phyloP scores from a whole-genome alignment of 768 basidiomycete genomes.

The Fibroporia radiculosa region DNA sequence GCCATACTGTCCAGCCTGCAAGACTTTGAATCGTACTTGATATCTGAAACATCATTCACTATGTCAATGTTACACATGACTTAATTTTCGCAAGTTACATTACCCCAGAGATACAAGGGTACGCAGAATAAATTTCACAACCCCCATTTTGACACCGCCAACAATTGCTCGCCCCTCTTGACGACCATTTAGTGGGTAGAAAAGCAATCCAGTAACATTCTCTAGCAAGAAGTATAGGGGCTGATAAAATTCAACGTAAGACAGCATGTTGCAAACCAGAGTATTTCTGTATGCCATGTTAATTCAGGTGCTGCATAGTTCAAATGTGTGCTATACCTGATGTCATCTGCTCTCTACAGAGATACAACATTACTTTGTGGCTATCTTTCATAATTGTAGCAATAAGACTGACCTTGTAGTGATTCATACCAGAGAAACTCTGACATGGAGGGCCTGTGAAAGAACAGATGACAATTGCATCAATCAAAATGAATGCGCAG shows the following conservation, averaged over 20 bases:
- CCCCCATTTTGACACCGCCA: slow-evolving; percentile 40
- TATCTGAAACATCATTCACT: slow-evolving; percentile 46
- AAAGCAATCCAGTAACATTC: slow-evolving; percentile 60
- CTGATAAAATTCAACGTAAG: slow-evolving; percentile 56
- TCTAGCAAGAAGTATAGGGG: slow-evolving; percentile 63
- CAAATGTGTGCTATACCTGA: slow-evolving; percentile 32
- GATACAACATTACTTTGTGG: too few species aligned
- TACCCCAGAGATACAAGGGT: slow-evolving; percentile 59
- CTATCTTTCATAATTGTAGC: too few species aligned
- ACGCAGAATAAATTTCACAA: slow-evolving; percentile 60
- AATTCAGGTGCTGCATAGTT: too few species aligned
- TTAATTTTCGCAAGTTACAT: too few species aligned
- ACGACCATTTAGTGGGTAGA: slow-evolving; percentile 38
- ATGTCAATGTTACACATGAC: too few species aligned
- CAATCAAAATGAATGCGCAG: not conserved
- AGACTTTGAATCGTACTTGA: slow-evolving; percentile 55
- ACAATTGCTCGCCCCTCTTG: slow-evolving; percentile 23
- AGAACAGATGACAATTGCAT: not conserved
- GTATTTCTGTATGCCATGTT: slow-evolving; percentile 37
- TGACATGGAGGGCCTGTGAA: slow-evolving; percentile 67
- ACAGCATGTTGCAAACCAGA: slow-evolving; percentile 63
- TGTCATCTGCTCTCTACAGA: slow-evolving; percentile 48
- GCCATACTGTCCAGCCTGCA: slow-evolving; percentile 69
- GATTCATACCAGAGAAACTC: slow-evolving; percentile 60
- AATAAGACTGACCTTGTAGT: slow-evolving; percentile 38